phyloP scores from a whole-genome alignment of 306 rosid species.

The Phaseolus lunatus region DNA sequence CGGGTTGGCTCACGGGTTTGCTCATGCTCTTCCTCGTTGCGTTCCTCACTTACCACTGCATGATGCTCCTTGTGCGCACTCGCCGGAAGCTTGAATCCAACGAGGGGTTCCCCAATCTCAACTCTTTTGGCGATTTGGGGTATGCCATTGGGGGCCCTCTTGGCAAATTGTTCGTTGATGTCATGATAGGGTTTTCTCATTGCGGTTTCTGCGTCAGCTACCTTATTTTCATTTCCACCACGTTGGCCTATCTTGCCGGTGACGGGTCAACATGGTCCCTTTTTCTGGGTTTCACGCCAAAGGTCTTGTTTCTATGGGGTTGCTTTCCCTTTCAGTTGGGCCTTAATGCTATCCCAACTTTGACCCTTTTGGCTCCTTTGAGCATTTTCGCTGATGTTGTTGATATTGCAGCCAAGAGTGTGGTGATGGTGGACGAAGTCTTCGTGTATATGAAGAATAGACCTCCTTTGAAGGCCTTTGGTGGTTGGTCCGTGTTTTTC shows the following conservation, averaged over 20 bases:
- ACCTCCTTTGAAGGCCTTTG: conserved; percentile 63
- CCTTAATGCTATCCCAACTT: conserved; percentile 64
- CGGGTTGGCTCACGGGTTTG: conserved; percentile 68
- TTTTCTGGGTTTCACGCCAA: conserved; percentile 58
- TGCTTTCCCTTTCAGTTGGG: conserved; percentile 77
- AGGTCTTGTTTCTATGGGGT: conserved; percentile 59
- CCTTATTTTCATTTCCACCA: conserved; percentile 65
- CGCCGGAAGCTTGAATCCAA: conserved; percentile 63
- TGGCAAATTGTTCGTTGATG: conserved; percentile 57
- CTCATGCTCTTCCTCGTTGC: conserved; percentile 62
- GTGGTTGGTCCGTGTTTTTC: conserved; percentile 56
- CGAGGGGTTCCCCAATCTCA: conserved; percentile 43
- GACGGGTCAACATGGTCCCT: background rate
- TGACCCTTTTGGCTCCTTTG: conserved; percentile 79
- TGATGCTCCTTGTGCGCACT: conserved; percentile 71
- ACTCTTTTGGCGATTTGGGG: conserved; percentile 72
- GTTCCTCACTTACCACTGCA: conserved; percentile 65
- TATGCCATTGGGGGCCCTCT: conserved; percentile 51
- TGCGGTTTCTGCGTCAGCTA: conserved; percentile 69
- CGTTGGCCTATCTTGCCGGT: conserved; percentile 50
- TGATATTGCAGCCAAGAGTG: conserved; percentile 65
- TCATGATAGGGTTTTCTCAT: conserved; percentile 63
- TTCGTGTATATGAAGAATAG: conserved; percentile 50
- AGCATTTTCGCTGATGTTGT: conserved; percentile 73
- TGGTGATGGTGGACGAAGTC: conserved; percentile 68